phyloP scores from a whole-genome alignment of 257 asterid genomes.

The Solanum chilense region DNA sequence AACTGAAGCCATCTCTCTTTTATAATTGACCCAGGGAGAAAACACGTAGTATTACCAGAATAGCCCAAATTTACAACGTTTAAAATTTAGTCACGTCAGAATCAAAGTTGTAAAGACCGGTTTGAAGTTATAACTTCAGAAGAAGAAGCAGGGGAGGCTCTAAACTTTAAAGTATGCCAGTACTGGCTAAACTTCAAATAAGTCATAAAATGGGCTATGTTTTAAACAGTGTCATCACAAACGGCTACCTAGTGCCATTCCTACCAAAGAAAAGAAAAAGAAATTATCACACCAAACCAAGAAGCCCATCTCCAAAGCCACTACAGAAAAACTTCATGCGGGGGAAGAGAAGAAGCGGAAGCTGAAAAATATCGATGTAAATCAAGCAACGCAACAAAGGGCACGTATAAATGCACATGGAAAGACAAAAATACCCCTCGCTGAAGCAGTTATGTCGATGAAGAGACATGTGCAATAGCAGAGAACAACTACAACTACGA shows the following conservation, averaged over 20 bases:
- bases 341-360: neutral
- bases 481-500: neutral
- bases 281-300: neutral
- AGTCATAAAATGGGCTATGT: neutral
- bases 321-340: too few species aligned
- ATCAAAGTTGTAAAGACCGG: neutral
- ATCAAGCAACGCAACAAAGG: neutral
- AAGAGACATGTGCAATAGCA: neutral
- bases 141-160: neutral
- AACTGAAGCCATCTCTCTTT: neutral
- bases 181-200: neutral
- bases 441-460: neutral
- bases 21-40: neutral
- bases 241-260: neutral
- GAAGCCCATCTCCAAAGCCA: neutral
- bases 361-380: neutral
- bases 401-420: neutral
- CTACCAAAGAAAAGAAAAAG: neutral
- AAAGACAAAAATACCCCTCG: neutral
- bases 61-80: neutral
- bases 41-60: neutral
- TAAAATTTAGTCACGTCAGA: neutral
- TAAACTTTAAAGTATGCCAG: neutral
- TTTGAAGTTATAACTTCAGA: neutral
- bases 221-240: neutral